Evolutionary conservation across 306 rosid species (phyloP), one percentile per base, ranked within the genome.

Genomic region (Acacia melanoxylon): DNA sequence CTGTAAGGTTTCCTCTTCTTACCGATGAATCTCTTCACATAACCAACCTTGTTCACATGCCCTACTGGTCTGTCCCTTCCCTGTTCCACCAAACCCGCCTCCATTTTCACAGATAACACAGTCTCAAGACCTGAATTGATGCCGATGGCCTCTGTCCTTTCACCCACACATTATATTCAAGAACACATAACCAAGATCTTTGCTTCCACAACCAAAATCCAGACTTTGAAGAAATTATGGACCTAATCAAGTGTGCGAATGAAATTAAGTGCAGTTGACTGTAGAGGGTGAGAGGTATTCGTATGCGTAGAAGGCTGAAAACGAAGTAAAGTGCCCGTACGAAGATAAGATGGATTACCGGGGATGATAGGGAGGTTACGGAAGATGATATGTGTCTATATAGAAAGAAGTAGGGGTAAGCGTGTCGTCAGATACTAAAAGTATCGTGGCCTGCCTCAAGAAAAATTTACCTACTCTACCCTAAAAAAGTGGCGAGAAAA

Each of bases 21-120:
- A 17, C 13, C 59, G 10, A 83, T 80, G 22, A 31, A 72, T 51
- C 52, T 86, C 27, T 61, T 83, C 72, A 59, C 87, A 48, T 84
- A 90, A 27, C 88, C 87, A 78, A 87, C 87, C 66, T 70, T 82
- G 25, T 45, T 77, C 4, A 74, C 33, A 37, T 79, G 85, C 41
- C 85, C 82, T 46, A 77, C 71, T 37, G 74, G 58, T 74, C 84
- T 51, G n/a, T 56, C 72, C 19, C 86, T 84, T 31, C 62, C 56
- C 19, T 54, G 83, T 52, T 72, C 71, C 69, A 88, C 68, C 62
- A 63, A 7, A 10, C 80, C 76, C 5, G 51, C 78, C 70, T 83
- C 79, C 78, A 72, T 85, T 31, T 59, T 25, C 82, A 42, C 69
- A 27, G 41, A n/a, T 9, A 19, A n/a, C n/a, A 56, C 22, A 56